Evolutionary conservation across 306 rosid genomes (phyloP), one percentile per base, ranked within the genome.

Genomic region (Glycine tomentella): DNA sequence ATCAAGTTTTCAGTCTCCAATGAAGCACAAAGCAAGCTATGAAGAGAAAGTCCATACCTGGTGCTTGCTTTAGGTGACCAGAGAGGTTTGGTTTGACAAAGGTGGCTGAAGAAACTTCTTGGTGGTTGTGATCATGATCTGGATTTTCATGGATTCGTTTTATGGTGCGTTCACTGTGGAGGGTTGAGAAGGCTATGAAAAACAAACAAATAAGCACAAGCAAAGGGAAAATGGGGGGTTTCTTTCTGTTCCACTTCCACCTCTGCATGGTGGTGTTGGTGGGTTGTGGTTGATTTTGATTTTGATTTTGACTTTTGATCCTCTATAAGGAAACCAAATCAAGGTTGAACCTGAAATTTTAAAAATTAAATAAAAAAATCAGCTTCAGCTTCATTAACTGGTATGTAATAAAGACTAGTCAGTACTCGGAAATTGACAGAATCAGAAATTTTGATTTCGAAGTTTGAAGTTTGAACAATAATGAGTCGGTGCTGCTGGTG

Each of bases 191-290:
- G 3, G 86, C 86, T 81, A 93, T 63, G 85, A 96, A 86, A 62
- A 85, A 14, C 51, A 93, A 51, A 44, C 90, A 83, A 74, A 90
- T 63, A 58, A 89, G 64, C 12, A 82, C 87, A 9, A 96, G 86
- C 25, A 91, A 42, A 73, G 93, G 97, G 3, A 90, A 81, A 65
- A 89, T 69, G 9, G 89, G 93, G 81, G 87, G 42, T 83, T 87
- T 95, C 90, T 93, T 91, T 69, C 81, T 88, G 87, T 51, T 88
- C 96, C 93, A 93, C 74, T 69, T 90, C 97, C 92, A 92, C 48
- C 83, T 87, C 86, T 87, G 93, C 94, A 88, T 88, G 80, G 52
- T 68, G 56, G 8, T 7, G 51, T 38, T 42, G 20, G 10, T 7
- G 69, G n/a, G 8, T 42, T 8, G 36, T 42, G 3, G 4, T n/a